Base-by-base conservation (phyloP, 2,329 filamentous ascomycete genomes). In the Metarhizium humberi region DNA sequence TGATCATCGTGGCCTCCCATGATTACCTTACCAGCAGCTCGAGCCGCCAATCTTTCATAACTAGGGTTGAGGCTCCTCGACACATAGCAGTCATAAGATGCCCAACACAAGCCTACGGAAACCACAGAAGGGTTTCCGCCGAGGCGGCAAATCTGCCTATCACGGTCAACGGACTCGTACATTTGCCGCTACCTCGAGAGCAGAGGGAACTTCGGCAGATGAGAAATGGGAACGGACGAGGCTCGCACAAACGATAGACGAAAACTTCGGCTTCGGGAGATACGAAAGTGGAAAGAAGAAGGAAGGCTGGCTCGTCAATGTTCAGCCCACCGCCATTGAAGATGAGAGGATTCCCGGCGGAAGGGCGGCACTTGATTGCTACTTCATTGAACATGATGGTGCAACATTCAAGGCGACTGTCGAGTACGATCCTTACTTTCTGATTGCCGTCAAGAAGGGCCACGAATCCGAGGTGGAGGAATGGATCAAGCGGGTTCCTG, bases 361-460 rank as follows among this genome's bases (percentile, higher is more conserved):
- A 42, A 85, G 90, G 60, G 88, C 94, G 1, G 94, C 90, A 8
- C 84, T 99, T 55, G 94, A 99, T 73, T 96, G 91, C 73, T 99
- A 96, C 76, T 99, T 99, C 72, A 87, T 99, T 57, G 89, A 92
- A 64, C 89, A 92, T 56, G 88, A 95, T 64, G 81, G 90, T 14
- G 83, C 86, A 51, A 92, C 88, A 5, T 99, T 99, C 79, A 99
- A 99, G 70, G 92, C 94, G 11, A 96, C 92, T 0, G 75, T 99
- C 60, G 90, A 96, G 73, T 97, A 96, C 69, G 91, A 97, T 63
- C 94, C 94, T 0, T 99, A 99, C 75, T 96, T 99, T 64, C 73
- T 99, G 57, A 84, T 99, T 53, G 92, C 92, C 0, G 89, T 92
- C 53, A 94, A 91, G 71, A 88, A 86, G 66, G 90, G 91, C 7